Percentiles rank a stretch among this genome's conserved stretches.
Evolutionary conservation across 108 stramenopile species (phyloP).

Genomic region (Nannochloropsis oceanica): DNA sequence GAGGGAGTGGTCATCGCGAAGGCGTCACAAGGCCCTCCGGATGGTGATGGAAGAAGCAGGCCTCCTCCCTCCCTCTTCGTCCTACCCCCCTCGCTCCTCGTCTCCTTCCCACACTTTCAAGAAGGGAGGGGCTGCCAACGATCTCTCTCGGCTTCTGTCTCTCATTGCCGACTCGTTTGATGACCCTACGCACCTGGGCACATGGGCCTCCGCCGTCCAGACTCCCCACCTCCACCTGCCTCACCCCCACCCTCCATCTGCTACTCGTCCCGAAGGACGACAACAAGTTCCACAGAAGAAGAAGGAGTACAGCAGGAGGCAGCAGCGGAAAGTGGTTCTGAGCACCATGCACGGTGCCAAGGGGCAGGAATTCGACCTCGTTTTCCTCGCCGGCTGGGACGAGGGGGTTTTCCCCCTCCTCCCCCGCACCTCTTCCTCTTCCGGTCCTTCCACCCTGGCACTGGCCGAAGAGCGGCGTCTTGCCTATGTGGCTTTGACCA

Average conservation of each 20-base stretch:
- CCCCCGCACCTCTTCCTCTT: not conserved
- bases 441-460: not conserved
- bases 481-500: slow-evolving; percentile 19
- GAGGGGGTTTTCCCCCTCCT: slow-evolving; percentile 21
- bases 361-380: slow-evolving; percentile 25
- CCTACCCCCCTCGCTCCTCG: not conserved
- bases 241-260: not conserved
- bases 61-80: not conserved
- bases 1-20: not conserved
- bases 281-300: not conserved
- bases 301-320: no score
- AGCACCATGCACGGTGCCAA: slow-evolving; percentile 29
- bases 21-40: not conserved
- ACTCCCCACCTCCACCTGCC: not conserved
- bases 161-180: not conserved
- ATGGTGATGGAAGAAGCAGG: not conserved
- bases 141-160: not conserved
- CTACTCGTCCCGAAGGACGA: not conserved
- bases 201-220: not conserved
- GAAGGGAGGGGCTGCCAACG: not conserved
- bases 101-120: not conserved
- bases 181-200: not conserved
- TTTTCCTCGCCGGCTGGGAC: slow-evolving; percentile 24
- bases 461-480: slow-evolving; percentile 21
- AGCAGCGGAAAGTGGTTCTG: not conserved